Evolutionary conservation across 257 asterid genomes (phyloP), one percentile per base, ranked within the genome.

Genomic region (Solanum acaule): DNA sequence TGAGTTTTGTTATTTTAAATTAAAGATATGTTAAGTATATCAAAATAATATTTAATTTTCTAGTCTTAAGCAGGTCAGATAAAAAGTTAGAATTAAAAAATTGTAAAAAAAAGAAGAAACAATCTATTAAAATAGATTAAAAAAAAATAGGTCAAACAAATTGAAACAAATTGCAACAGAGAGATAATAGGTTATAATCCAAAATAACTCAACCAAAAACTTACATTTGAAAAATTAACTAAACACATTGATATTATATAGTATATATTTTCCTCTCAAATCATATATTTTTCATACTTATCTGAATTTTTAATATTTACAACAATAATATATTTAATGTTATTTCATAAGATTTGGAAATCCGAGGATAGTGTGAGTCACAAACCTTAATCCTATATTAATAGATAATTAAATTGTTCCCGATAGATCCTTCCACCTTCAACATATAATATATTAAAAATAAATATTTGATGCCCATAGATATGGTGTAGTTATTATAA

Each of bases 21-120:
- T 10, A 23, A 23, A 10, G 0, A 23, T 23, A 63, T 63, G 6
- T 9, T 10, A 23, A 23, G 25, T 61, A 22, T 61, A 61, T 61
- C 0, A 61, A 61, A 59, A 61, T 22, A 23, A 4, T 2, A 0
- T 72, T 7, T 72, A 71, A 7, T 59, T 83, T 93, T 90, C 1
- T 10, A 0, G 7, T n/a, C 2, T n/a, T 63, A n/a, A 10, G 6
- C 3, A 63, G 11, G 8, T n/a, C 8, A n/a, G 90, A 91, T 91
- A 92, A 89, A 77, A 70, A 27, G 0, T 14, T 6, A 3, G 5
- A 70, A 22, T 14, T 6, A 3, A 2, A 70, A 22, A 63, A 0
- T 10, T 63, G 0, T n/a, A n/a, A 10, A 42, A 23, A 10, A n/a
- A 0, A n/a, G 0, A 23, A 0, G 0, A 23, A 11, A 63, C 0